phyloP scores from a whole-genome alignment of 2,329 filamentous ascomycete genomes.

The Xylariales sp. region DNA sequence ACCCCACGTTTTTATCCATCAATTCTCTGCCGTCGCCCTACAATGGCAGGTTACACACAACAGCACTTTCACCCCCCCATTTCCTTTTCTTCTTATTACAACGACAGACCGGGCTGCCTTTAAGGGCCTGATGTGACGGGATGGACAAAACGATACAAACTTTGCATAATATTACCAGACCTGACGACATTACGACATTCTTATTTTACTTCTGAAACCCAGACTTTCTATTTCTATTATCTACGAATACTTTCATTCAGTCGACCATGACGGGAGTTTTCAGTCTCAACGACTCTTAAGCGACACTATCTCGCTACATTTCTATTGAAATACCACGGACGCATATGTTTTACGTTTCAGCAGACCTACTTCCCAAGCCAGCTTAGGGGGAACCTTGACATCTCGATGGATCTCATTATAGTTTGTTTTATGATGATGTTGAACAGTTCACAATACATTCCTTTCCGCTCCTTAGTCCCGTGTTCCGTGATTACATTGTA shows the following conservation, averaged over 20 bases:
- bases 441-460: constrained; percentile 23
- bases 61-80: background rate
- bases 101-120: background rate
- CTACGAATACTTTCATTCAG: background rate
- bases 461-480: background rate
- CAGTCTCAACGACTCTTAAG: background rate
- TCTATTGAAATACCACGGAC: background rate
- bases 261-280: background rate
- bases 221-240: background rate
- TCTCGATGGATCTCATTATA: constrained; percentile 1
- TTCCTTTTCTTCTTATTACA: too few species aligned
- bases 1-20: constrained; percentile 21
- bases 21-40: background rate
- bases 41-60: constrained; percentile 1
- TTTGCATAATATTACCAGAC: background rate
- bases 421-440: background rate
- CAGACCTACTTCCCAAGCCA: background rate
- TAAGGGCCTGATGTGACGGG: background rate
- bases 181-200: constrained; percentile 19
- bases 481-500: constrained; percentile 17
- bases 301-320: background rate
- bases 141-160: constrained; percentile 11
- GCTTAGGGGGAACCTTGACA: background rate
- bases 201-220: background rate
- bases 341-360: background rate